These are phyloP conservation scores for Cladorrhinum samala DNA, from an alignment of 495 filamentous ascomycete species.

Conservation along the genomic window DNA sequence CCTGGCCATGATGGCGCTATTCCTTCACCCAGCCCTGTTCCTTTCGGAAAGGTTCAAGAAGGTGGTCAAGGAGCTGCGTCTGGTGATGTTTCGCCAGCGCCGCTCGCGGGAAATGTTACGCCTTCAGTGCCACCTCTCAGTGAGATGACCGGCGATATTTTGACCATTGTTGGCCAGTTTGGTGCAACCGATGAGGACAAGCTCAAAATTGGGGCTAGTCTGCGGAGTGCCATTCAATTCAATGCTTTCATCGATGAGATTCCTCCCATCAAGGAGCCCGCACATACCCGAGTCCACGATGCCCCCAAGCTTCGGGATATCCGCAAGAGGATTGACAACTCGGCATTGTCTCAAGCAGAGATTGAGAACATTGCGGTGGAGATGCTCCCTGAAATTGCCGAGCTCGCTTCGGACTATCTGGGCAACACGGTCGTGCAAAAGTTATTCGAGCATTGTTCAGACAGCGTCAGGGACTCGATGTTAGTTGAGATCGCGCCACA, in stretches of 20 bases:
- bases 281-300: constrained; percentile 85
- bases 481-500: constrained; percentile 80
- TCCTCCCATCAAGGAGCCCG: constrained; percentile 81
- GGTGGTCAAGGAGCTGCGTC: constrained; percentile 29
- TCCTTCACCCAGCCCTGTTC: constrained; percentile 93
- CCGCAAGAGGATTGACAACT: constrained; percentile 94
- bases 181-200: constrained; percentile 79
- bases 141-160: constrained; percentile 75
- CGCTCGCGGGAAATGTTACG: constrained; percentile 40
- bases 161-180: constrained; percentile 81
- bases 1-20: constrained; percentile 76
- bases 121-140: constrained; percentile 65
- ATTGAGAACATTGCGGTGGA: constrained; percentile 85
- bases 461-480: constrained; percentile 86
- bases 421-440: constrained; percentile 99
- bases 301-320: constrained; percentile 94
- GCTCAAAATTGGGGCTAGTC: constrained; percentile 61
- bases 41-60: constrained; percentile 53
- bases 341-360: constrained; percentile 73
- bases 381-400: constrained; percentile 95
- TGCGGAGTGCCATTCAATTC: constrained; percentile 70
- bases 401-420: constrained; percentile 89
- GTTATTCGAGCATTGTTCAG: constrained; percentile 92
- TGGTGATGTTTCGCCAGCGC: constrained; percentile 38
- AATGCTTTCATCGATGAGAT: constrained; percentile 74